Conservation (phyloP, 495 filamentous ascomycete species). For the Aspergillus cristatus region DNA sequence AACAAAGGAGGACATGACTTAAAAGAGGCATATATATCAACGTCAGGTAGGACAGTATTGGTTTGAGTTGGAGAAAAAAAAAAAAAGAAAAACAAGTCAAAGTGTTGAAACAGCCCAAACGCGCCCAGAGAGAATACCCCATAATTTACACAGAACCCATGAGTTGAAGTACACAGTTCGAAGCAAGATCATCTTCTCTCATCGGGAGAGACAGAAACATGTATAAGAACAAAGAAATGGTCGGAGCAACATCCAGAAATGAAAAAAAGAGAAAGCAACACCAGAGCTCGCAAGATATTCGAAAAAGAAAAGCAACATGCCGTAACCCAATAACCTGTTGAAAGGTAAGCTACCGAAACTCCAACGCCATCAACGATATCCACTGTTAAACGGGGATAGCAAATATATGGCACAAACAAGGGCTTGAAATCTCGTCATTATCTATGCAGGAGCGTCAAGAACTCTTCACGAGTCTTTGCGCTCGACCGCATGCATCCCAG, state of each 20-base stretch:
- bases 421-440: slow-evolving; percentile 14
- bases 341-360: slow-evolving; percentile 32
- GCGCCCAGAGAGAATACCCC: slow-evolving; percentile 5
- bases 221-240: too few relatives aligned
- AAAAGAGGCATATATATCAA: slow-evolving; percentile 14
- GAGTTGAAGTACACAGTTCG: too few relatives aligned
- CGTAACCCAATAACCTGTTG: slow-evolving; percentile 23
- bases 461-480: slow-evolving; percentile 91
- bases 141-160: slow-evolving; percentile 7
- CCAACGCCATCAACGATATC: slow-evolving; percentile 24
- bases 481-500: slow-evolving; percentile 86
- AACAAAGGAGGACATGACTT: slow-evolving; percentile 11
- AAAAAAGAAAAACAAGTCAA: slow-evolving; percentile 9
- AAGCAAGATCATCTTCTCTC: too few relatives aligned
- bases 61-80: too few relatives aligned
- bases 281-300: slow-evolving; percentile 1
- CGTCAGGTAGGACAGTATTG: too few relatives aligned
- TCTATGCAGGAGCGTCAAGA: slow-evolving; percentile 71
- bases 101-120: slow-evolving; percentile 27
- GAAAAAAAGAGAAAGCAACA: too few relatives aligned
- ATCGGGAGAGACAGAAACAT: too few relatives aligned
- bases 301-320: slow-evolving; percentile 7
- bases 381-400: slow-evolving; percentile 17
- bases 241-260: too few relatives aligned
- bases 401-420: slow-evolving; percentile 10